These are phyloP conservation scores for Cystoisospora suis DNA, from an alignment of 169 alveolate genomes.

Conservation along the genomic window DNA sequence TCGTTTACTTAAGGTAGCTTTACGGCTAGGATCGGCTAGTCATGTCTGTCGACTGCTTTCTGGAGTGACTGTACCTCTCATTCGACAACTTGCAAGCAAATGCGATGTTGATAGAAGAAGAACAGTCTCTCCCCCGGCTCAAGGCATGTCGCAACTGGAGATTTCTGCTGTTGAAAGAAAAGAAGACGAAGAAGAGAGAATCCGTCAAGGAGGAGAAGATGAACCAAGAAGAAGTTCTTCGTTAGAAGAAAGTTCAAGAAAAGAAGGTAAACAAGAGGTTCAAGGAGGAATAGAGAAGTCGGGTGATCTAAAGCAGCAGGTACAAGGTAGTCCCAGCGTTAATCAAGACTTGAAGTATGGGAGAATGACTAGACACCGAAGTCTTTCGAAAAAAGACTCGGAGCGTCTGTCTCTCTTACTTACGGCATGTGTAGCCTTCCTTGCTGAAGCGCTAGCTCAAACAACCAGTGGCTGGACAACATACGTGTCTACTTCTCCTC, in stretches of 20 bases:
- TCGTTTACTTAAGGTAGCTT: not conserved
- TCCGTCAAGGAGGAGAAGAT: not conserved
- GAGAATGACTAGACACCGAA: not conserved
- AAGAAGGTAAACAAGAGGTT: not conserved
- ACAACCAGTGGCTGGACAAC: not conserved
- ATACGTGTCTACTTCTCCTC: too few species aligned
- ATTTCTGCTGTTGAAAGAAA: too few species aligned
- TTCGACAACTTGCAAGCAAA: too few species aligned
- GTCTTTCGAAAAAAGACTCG: not conserved
- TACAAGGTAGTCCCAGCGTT: too few species aligned
- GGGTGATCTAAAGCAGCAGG: too few species aligned
- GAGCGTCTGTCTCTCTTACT: not conserved
- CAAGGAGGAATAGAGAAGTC: too few species aligned
- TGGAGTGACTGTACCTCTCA: too few species aligned
- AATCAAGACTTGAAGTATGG: not conserved
- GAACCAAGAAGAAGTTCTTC: not conserved
- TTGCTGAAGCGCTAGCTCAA: slow-evolving; percentile 5
- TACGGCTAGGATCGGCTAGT: not conserved
- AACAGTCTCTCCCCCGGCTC: too few species aligned
- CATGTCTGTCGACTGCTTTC: not conserved
- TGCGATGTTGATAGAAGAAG: too few species aligned
- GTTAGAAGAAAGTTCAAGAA: not conserved
- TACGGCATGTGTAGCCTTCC: not conserved
- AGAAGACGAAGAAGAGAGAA: not conserved
- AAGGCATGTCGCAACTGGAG: too few species aligned